These are phyloP conservation scores for Xylaria grammica DNA, from an alignment of 495 filamentous ascomycete species.

Conservation along the genomic window DNA sequence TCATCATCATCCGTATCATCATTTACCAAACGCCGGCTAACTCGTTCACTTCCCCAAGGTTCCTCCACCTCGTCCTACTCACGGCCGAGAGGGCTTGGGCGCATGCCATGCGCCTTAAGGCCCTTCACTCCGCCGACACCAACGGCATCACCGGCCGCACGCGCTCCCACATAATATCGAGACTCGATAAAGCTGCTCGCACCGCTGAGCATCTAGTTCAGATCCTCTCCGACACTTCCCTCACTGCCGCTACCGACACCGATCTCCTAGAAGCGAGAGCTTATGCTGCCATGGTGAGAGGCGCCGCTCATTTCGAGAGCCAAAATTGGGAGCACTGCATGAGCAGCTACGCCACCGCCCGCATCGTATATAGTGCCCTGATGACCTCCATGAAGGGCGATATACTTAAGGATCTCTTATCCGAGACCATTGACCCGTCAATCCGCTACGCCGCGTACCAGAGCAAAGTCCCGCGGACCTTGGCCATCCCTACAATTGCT, in stretches of 20 bases:
- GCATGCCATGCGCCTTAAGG: constrained; percentile 93
- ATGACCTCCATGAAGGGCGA: constrained; percentile 64
- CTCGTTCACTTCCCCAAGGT: constrained; percentile 54
- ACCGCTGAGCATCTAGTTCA: constrained; percentile 71
- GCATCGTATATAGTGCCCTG: constrained; percentile 82
- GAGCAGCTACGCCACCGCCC: constrained; percentile 72
- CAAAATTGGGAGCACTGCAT: constrained; percentile 83
- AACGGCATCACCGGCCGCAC: constrained; percentile 79
- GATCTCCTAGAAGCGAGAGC: constrained; percentile 87
- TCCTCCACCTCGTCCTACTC: constrained; percentile 78
- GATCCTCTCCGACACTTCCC: constrained; percentile 62
- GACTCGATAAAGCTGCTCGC: constrained; percentile 77
- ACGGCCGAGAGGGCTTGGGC: constrained; percentile 94
- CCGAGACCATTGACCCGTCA: constrained; percentile 87
- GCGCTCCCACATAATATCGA: constrained; percentile 84
- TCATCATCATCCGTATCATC: no score
- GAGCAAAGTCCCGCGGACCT: constrained; percentile 79
- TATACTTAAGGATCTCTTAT: constrained; percentile 81
- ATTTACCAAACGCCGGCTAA: background rate
- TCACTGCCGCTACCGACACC: constrained; percentile 66
- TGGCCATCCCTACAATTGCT: constrained; percentile 77
- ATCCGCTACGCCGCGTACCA: constrained; percentile 95
- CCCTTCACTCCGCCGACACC: constrained; percentile 76
- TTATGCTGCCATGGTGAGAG: constrained; percentile 75
- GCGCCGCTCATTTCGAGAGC: constrained; percentile 82